Evolutionary conservation across 306 rosid species (phyloP), one percentile per base, ranked within the genome.

Genomic region (Castanea sativa): DNA sequence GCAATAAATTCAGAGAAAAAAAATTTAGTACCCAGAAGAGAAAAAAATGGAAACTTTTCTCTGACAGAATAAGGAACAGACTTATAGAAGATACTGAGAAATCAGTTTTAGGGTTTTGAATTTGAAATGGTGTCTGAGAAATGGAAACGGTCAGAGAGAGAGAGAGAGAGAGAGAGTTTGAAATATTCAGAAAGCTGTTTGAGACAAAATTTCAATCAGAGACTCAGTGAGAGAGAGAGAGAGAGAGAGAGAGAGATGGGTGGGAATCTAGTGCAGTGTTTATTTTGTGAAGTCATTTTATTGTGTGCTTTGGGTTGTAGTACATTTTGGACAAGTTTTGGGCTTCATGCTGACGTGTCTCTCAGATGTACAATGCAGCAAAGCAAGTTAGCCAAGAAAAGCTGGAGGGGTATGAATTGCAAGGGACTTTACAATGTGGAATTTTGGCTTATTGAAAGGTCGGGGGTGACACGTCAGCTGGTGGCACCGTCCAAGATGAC

Each of bases 181-280:
- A 89, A 89, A 90, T 41, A 72, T 76, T 76, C 56, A 61, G 63
- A 87, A 90, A 81, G 89, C 81, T 82, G 88, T 79, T 78, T 6
- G 79, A 86, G 94, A 91, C 98, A 92, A 94, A 91, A 18, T 77
- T 83, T 76, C 64, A 55, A 85, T 85, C 91, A 85, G 88, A 82
- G 18, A 76, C 82, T 85, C 86, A 71, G 84, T 82, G n/a, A n/a
- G n/a, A n/a, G n/a, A n/a, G 61, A 5, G 75, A 49, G 78, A 55
- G 74, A 72, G 83, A 30, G 29, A 77, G 33, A 43, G 33, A 77
- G 80, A 29, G 71, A 10, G 80, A 30, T 67, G 18, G 23, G 52
- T 8, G 7, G 38, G 2, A 68, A 35, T 35, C 49, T 18, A 23
- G 52, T 33, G 72, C 51, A 5, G n/a, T 10, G 20, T 35, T n/a